A percentile compares a stretch with the other conserved stretches of the same genome.
Conservation (phyloP, 2,329 filamentous ascomycete species). For the Xylaria sp. region DNA sequence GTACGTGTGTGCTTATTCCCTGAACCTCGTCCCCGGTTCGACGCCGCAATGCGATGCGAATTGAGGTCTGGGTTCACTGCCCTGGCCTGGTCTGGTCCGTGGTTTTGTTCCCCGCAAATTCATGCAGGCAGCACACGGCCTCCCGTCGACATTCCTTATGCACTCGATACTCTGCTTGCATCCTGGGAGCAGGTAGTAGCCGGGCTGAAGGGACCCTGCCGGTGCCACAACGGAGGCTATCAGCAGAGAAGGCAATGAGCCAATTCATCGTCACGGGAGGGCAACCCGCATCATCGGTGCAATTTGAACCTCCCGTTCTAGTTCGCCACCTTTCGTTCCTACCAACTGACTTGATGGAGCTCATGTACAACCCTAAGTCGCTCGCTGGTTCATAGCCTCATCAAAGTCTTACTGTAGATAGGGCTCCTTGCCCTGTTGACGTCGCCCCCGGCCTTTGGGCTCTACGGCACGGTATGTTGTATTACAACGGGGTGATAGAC, state of each 20-base stretch:
- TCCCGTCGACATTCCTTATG: constrained; percentile 37
- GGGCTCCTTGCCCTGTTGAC: constrained; percentile 1
- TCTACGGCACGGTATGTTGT: constrained; percentile 5
- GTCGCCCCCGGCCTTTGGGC: constrained; percentile 1
- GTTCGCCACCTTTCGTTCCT: constrained; percentile 18
- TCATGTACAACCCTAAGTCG: background rate
- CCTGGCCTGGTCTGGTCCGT: constrained; percentile 33
- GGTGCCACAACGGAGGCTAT: constrained; percentile 5
- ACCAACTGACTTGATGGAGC: constrained; percentile 11
- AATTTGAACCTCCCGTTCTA: constrained; percentile 10
- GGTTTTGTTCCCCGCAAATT: constrained; percentile 38
- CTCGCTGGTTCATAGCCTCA: constrained; percentile 5
- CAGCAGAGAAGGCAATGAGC: constrained; percentile 9
- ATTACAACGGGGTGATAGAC: constrained; percentile 9
- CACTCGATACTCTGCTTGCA: constrained; percentile 8
- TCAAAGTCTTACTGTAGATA: constrained; percentile 5
- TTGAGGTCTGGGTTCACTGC: constrained; percentile 21
- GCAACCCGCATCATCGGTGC: constrained; percentile 26
- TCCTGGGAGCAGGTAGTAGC: constrained; percentile 24
- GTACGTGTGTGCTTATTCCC: constrained; percentile 5
- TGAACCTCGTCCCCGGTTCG: constrained; percentile 19
- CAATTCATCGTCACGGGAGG: constrained; percentile 16
- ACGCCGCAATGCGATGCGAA: constrained; percentile 14
- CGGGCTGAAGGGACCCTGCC: constrained; percentile 31
- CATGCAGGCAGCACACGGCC: constrained; percentile 39